These are phyloP conservation scores for Arthrobotrys pseudoclavata DNA, from an alignment of 2,329 filamentous ascomycete species.

Conservation along the genomic window DNA sequence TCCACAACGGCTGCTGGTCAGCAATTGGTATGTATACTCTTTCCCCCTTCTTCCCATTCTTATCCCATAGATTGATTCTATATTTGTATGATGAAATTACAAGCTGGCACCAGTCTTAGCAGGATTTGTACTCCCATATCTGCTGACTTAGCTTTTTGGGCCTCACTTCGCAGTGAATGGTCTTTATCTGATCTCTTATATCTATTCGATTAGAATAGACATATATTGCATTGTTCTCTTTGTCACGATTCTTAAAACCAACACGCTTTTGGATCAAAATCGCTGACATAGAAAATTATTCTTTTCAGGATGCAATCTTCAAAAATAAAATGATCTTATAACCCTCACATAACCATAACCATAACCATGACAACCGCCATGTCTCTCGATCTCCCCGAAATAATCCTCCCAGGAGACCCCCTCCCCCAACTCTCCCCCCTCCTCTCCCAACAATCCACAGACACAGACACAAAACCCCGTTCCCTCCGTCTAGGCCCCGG, in stretches of 20 bases:
- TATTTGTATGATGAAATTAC: constrained; percentile 53
- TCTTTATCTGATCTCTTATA: constrained; percentile 48
- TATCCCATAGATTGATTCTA: not conserved
- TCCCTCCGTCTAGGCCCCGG: constrained; percentile 48
- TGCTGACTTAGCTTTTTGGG: constrained; percentile 60
- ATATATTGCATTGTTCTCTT: constrained; percentile 7
- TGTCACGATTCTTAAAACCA: constrained; percentile 17
- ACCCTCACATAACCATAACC: constrained; percentile 2
- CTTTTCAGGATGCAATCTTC: constrained; percentile 8
- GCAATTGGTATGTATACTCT: constrained; percentile 43
- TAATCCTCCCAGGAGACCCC: constrained; percentile 55
- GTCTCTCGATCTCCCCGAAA: constrained; percentile 19
- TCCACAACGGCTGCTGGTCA: constrained; percentile 45
- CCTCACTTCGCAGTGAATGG: constrained; percentile 58
- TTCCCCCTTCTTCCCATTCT: not conserved
- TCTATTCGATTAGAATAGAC: constrained; percentile 7
- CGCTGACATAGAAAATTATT: constrained; percentile 24
- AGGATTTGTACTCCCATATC: constrained; percentile 60
- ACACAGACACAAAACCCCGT: constrained; percentile 35
- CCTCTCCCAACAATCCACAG: constrained; percentile 5
- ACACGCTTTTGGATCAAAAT: not conserved
- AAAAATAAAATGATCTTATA: constrained; percentile 45
- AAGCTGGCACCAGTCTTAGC: constrained; percentile 61
- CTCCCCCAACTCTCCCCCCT: constrained; percentile 51
- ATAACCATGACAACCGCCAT: constrained; percentile 1